These are phyloP conservation scores for Globisporangium nodosum DNA, from an alignment of 352 stramenopile genomes.

Conservation along the genomic window DNA sequence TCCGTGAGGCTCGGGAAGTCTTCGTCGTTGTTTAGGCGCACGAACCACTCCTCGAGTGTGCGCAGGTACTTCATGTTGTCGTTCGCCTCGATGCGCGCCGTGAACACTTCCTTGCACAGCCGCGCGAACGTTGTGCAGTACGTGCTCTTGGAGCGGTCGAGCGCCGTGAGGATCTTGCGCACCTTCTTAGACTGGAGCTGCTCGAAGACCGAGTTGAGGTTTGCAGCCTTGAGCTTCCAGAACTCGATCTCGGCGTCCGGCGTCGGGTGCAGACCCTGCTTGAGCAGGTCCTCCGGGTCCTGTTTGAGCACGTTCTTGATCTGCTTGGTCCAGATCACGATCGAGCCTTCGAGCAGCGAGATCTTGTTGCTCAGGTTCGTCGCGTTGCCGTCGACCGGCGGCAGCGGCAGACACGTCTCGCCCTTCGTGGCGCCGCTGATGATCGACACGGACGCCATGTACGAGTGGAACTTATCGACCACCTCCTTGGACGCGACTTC, in stretches of 20 bases:
- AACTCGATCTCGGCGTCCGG: conserved; percentile 97
- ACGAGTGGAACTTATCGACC: conserved; percentile 96
- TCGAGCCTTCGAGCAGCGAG: conserved; percentile 95
- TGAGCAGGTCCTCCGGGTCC: conserved; percentile 95
- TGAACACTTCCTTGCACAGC: conserved; percentile 97
- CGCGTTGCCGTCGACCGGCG: conserved; percentile 84
- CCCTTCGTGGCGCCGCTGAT: conserved; percentile 96
- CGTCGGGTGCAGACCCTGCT: conserved; percentile 95
- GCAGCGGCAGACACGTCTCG: conserved; percentile 95
- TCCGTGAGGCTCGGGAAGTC: conserved; percentile 91
- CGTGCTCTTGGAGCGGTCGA: conserved; percentile 95
- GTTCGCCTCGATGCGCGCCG: conserved; percentile 94
- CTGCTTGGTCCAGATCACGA: conserved; percentile 99
- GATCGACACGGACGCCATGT: conserved; percentile 95
- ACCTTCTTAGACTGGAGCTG: conserved; percentile 92
- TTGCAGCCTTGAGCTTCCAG: conserved; percentile 96
- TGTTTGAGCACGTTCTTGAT: conserved; percentile 98
- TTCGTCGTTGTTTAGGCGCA: conserved; percentile 93
- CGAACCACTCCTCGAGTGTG: conserved; percentile 96
- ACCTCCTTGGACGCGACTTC: conserved; percentile 96
- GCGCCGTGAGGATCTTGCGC: conserved; percentile 90
- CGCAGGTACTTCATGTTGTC: conserved; percentile 98
- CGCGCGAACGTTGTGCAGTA: conserved; percentile 96
- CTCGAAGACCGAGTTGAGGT: conserved; percentile 95
- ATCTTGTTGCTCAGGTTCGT: conserved; percentile 90